Percentiles rank a stretch among this genome's conserved stretches.
These are phyloP conservation scores for Amphicarpaea edgeworthii DNA, from an alignment of 306 rosid genomes.

Conservation along the genomic window DNA sequence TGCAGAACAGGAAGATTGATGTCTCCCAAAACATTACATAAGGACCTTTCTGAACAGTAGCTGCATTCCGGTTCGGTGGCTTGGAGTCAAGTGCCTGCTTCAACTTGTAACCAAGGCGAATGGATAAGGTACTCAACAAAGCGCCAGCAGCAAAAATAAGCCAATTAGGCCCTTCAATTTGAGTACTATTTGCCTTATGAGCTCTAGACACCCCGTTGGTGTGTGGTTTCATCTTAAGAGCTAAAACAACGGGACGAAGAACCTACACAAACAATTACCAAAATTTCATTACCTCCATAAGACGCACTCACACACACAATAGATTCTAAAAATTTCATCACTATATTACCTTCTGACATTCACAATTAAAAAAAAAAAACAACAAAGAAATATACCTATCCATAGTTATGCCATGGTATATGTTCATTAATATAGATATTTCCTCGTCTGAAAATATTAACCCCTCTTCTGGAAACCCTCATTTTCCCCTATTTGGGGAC, in stretches of 20 bases:
- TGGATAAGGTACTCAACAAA: slow-evolving; percentile 78
- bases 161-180: slow-evolving; percentile 81
- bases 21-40: slow-evolving; percentile 17
- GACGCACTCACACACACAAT: not conserved
- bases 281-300: not conserved
- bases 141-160: slow-evolving; percentile 93
- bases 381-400: not conserved
- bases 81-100: slow-evolving; percentile 80
- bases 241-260: slow-evolving; percentile 42
- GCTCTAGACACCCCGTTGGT: slow-evolving; percentile 62
- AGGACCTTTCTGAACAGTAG: slow-evolving; percentile 50
- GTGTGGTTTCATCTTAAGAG: slow-evolving; percentile 74
- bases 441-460: not conserved
- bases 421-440: not conserved
- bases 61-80: slow-evolving; percentile 64
- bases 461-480: not conserved
- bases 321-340: not conserved
- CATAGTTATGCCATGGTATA: not conserved
- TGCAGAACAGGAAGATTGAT: slow-evolving; percentile 7
- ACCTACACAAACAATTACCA: slow-evolving; percentile 52
- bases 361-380: slow-evolving; percentile 23
- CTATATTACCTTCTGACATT: not conserved
- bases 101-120: slow-evolving; percentile 90
- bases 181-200: slow-evolving; percentile 58
- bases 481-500: not conserved